phyloP scores from a whole-genome alignment of 2,329 filamentous ascomycete species.

The Colletotrichum cordylinicola region DNA sequence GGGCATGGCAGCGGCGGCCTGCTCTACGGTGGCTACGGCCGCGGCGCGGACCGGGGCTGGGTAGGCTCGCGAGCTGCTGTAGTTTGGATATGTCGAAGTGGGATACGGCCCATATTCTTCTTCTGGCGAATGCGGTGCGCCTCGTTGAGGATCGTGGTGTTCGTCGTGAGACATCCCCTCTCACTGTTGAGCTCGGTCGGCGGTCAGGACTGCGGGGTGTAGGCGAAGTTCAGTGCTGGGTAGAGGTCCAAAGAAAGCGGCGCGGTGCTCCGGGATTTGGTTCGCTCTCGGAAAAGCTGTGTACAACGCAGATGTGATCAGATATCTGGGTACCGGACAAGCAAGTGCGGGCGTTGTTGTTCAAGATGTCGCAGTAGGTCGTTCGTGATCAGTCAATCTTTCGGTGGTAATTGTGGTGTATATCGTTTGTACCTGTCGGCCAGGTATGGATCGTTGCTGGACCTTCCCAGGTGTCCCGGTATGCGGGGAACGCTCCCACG shows the following conservation, averaged over 20 bases:
- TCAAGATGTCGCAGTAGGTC: background rate
- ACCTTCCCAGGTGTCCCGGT: slow-evolving; percentile 41
- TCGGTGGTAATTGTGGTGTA: background rate
- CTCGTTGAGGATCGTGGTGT: slow-evolving; percentile 35
- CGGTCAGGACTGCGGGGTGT: background rate
- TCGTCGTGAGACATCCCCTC: slow-evolving; percentile 59
- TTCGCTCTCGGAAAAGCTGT: background rate
- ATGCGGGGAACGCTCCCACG: slow-evolving; percentile 65
- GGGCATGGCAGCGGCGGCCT: slow-evolving; percentile 24
- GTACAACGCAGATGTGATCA: slow-evolving; percentile 7
- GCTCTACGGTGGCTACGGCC: slow-evolving; percentile 10
- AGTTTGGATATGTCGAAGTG: slow-evolving; percentile 25
- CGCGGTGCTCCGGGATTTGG: background rate
- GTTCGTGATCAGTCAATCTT: background rate
- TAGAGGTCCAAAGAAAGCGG: background rate
- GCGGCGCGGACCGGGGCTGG: slow-evolving; percentile 14
- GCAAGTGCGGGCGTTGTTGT: background rate
- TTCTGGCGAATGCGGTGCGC: slow-evolving; percentile 30
- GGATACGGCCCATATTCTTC: slow-evolving; percentile 42
- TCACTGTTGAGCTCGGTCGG: slow-evolving; percentile 5
- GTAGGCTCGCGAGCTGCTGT: slow-evolving; percentile 24
- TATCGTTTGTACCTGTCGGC: background rate
- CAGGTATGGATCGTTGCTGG: slow-evolving; percentile 3
- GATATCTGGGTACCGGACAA: background rate
- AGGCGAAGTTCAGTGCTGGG: background rate